phyloP scores from a whole-genome alignment of 2,329 filamentous ascomycete genomes.

The Zasmidium angulare region DNA sequence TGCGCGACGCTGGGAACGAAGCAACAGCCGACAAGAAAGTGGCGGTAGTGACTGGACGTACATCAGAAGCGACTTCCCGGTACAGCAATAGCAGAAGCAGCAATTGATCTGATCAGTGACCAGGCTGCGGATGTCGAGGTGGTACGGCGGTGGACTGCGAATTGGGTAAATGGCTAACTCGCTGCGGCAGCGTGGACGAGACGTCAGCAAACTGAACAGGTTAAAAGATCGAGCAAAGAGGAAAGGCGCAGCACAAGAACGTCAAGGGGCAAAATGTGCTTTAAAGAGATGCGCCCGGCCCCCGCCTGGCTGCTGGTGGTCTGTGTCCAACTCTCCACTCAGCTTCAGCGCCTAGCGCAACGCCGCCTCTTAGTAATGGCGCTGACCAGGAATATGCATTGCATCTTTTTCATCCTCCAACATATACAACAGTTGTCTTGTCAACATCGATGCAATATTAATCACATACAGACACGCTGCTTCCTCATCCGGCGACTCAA shows the following conservation, averaged over 20 bases:
- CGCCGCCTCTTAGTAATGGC: not conserved
- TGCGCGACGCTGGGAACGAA: not conserved
- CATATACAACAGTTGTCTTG: too few species aligned
- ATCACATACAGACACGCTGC: not conserved
- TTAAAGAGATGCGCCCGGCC: not conserved
- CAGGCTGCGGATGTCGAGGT: not conserved
- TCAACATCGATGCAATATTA: not conserved
- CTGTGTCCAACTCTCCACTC: not conserved
- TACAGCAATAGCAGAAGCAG: not conserved
- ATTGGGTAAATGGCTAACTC: constrained; percentile 2
- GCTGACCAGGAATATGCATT: not conserved
- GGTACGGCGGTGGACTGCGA: not conserved
- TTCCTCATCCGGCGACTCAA: not conserved
- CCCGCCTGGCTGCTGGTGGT: not conserved
- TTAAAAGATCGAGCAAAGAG: not conserved
- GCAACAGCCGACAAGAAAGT: not conserved
- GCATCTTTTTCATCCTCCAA: not conserved
- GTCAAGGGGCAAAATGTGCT: not conserved
- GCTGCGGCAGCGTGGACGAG: constrained; percentile 4
- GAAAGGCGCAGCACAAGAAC: not conserved
- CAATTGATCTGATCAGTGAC: too few species aligned
- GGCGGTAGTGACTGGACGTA: not conserved
- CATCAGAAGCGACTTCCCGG: not conserved
- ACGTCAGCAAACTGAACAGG: constrained; percentile 3
- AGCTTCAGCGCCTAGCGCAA: not conserved